Percentiles rank a stretch among this genome's conserved stretches.
Conservation (phyloP, 129 eudicot genomes). For the Ambrosia trifida region DNA sequence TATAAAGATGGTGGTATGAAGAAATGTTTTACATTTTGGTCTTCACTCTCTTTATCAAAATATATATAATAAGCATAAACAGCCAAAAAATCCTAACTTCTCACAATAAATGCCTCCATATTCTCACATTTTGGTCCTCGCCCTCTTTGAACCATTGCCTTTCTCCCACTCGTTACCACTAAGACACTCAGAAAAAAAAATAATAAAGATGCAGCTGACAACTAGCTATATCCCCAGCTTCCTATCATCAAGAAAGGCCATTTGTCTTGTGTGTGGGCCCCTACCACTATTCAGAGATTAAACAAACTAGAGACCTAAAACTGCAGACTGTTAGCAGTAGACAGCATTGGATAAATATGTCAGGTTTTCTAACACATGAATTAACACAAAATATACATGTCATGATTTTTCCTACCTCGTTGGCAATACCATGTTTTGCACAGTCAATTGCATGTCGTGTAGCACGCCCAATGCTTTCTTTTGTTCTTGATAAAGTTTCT, state of each 20-base stretch:
- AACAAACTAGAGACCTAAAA: background rate
- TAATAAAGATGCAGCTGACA: background rate
- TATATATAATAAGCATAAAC: conserved; percentile 2
- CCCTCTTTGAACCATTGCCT: background rate
- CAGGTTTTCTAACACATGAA: background rate
- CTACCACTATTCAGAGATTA: background rate
- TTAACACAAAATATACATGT: background rate
- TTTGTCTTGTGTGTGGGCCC: conserved; percentile 16
- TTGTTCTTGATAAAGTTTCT: conserved; percentile 68
- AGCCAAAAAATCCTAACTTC: background rate
- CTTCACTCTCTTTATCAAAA: background rate
- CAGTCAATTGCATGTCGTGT: conserved; percentile 88
- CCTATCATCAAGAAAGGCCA: conserved; percentile 19
- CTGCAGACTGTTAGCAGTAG: background rate
- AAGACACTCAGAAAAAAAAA: background rate
- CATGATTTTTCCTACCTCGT: conserved; percentile 54
- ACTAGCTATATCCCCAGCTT: background rate
- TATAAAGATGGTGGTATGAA: background rate
- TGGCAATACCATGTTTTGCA: conserved; percentile 83
- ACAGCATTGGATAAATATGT: background rate
- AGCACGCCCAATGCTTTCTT: conserved; percentile 87
- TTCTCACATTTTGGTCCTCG: conserved; percentile 20
- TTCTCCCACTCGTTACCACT: conserved; percentile 8
- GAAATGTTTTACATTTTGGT: background rate
- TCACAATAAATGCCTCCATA: background rate